phyloP scores from a whole-genome alignment of 2,329 filamentous ascomycete species.

The Stagonosporopsis tanaceti region DNA sequence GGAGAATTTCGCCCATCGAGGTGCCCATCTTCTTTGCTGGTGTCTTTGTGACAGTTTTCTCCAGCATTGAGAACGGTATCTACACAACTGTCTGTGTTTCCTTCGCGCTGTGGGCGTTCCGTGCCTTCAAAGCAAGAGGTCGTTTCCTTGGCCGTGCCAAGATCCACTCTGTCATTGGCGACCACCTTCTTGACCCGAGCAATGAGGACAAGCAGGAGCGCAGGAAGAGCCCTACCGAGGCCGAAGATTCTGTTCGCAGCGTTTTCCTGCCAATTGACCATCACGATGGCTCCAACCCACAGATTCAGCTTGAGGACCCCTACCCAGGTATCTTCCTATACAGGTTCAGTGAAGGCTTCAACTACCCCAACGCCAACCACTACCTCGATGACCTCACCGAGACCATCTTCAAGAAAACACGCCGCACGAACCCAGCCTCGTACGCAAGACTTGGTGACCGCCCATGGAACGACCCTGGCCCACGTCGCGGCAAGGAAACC shows the following conservation, averaged over 20 bases:
- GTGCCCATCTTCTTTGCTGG: slow-evolving; percentile 92
- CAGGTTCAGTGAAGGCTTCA: slow-evolving; percentile 93
- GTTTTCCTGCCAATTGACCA: slow-evolving; percentile 90
- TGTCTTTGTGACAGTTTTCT: slow-evolving; percentile 88
- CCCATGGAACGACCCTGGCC: slow-evolving; percentile 95
- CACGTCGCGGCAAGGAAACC: slow-evolving; percentile 63
- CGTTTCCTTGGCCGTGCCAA: slow-evolving; percentile 85
- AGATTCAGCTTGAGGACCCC: slow-evolving; percentile 77
- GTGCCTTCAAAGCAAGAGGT: slow-evolving; percentile 82
- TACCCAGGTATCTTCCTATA: slow-evolving; percentile 97
- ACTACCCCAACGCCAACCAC: slow-evolving; percentile 92
- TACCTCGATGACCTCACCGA: slow-evolving; percentile 74
- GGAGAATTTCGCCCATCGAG: slow-evolving; percentile 85
- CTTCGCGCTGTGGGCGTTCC: slow-evolving; percentile 79
- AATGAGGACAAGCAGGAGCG: slow-evolving; percentile 34
- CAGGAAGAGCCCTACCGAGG: slow-evolving; percentile 34
- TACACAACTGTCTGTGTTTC: slow-evolving; percentile 85
- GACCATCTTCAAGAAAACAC: slow-evolving; percentile 66
- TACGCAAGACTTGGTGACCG: slow-evolving; percentile 71
- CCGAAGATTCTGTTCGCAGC: slow-evolving; percentile 67
- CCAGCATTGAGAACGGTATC: slow-evolving; percentile 88
- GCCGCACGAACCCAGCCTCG: slow-evolving; percentile 74
- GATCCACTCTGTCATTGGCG: slow-evolving; percentile 85
- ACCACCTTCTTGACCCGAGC: slow-evolving; percentile 67
- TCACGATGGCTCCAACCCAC: slow-evolving; percentile 86